These are phyloP conservation scores for Solanum verrucosum DNA, from an alignment of 257 asterid genomes.

Conservation along the genomic window DNA sequence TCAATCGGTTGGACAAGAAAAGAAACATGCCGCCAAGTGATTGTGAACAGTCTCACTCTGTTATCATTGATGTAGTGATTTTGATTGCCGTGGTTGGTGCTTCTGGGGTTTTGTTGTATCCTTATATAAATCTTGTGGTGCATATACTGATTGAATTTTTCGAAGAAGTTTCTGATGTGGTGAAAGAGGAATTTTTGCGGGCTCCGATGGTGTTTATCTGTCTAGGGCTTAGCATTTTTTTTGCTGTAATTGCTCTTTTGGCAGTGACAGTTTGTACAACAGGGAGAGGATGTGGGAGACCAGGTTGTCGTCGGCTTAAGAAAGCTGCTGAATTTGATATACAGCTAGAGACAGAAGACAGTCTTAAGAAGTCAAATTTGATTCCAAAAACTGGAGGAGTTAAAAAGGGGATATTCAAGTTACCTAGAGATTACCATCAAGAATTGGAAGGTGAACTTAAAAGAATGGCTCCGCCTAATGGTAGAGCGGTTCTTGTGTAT, in stretches of 20 bases:
- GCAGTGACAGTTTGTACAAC: conserved; percentile 39
- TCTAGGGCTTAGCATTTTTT: conserved; percentile 58
- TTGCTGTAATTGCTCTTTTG: conserved; percentile 45
- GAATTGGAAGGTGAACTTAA: conserved; percentile 49
- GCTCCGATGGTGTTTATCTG: conserved; percentile 75
- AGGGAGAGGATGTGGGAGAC: conserved; percentile 35
- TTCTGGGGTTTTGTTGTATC: conserved; percentile 57
- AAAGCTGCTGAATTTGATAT: conserved; percentile 51
- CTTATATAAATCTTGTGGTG: conserved; percentile 32
- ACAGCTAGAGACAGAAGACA: conserved; percentile 45
- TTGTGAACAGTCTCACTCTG: conserved; percentile 62
- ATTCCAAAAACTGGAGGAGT: conserved; percentile 1
- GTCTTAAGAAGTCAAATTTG: conserved; percentile 24
- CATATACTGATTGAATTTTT: conserved; percentile 29
- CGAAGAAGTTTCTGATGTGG: conserved; percentile 37
- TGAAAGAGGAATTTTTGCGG: conserved; percentile 50
- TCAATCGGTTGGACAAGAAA: conserved; percentile 33
- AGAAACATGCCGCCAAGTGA: conserved; percentile 21
- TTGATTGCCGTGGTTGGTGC: conserved; percentile 67
- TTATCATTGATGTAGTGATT: conserved; percentile 56
- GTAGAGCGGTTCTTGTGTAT: conserved; percentile 41
- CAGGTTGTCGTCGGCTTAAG: conserved; percentile 31
- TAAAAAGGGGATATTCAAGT: neutral
- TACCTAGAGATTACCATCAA: conserved; percentile 32
- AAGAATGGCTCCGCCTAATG: conserved; percentile 53